Evolutionary conservation across 208 protist species (phyloP).

Genomic region (Herpetomonas samuelpessoai): DNA sequence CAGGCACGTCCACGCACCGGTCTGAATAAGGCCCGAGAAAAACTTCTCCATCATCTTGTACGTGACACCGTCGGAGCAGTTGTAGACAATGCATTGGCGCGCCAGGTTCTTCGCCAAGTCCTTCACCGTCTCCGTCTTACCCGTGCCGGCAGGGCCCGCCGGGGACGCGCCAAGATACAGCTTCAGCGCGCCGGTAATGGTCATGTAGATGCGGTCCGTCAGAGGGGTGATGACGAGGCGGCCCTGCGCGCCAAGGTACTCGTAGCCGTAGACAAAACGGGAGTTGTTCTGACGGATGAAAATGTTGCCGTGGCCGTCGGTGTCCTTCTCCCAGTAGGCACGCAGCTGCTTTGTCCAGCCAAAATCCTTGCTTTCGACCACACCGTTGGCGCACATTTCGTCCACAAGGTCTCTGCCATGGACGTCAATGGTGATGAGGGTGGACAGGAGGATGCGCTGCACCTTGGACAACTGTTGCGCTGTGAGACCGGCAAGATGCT

Average conservation of each 20-base stretch:
- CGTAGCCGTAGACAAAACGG: conserved; percentile 96
- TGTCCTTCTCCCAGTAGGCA: conserved; percentile 96
- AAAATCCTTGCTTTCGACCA: conserved; percentile 89
- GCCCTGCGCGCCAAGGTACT: conserved; percentile 96
- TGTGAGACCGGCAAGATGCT: conserved; percentile 91
- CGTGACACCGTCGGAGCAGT: conserved; percentile 97
- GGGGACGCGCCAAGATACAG: conserved; percentile 94
- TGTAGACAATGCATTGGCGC: conserved; percentile 97
- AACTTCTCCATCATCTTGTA: conserved; percentile 99
- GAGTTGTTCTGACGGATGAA: conserved; percentile 96
- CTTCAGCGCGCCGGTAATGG: conserved; percentile 96
- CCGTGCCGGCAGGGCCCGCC: conserved; percentile 95
- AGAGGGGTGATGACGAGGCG: conserved; percentile 98
- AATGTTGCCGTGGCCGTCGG: conserved; percentile 90
- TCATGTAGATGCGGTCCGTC: conserved; percentile 98
- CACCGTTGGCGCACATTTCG: conserved; percentile 90
- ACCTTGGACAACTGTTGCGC: conserved; percentile 83
- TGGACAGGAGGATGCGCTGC: conserved; percentile 92
- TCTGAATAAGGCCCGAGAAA: conserved; percentile 96
- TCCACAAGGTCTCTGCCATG: conserved; percentile 96
- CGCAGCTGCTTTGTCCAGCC: conserved; percentile 97
- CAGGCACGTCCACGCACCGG: conserved; percentile 98
- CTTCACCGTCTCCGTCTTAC: conserved; percentile 98
- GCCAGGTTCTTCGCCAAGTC: conserved; percentile 97
- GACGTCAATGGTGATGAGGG: conserved; percentile 98